These are phyloP conservation scores for Pseudopyricularia cyperi DNA, from an alignment of 2,329 filamentous ascomycete genomes.

Conservation along the genomic window DNA sequence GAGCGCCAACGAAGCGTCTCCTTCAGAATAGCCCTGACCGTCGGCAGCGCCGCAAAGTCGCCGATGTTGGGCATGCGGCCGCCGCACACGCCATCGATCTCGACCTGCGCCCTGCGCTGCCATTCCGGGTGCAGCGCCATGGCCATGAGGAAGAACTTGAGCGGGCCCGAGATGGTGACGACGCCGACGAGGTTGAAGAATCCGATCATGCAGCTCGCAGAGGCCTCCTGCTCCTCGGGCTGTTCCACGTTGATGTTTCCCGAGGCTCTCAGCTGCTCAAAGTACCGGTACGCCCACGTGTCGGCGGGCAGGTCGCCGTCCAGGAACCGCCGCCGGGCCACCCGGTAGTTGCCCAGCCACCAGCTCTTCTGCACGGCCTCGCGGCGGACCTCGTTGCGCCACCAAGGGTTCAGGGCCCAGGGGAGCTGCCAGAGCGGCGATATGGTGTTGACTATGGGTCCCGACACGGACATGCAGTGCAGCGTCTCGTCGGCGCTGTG, in stretches of 20 bases:
- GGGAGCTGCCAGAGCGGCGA: conserved; percentile 33
- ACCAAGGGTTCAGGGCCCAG: conserved; percentile 32
- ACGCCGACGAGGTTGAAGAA: conserved; percentile 38
- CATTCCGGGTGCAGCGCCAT: conserved; percentile 40
- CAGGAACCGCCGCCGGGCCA: conserved; percentile 26
- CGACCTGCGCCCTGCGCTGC: conserved; percentile 38
- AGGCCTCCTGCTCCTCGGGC: conserved; percentile 30
- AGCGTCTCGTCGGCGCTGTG: conserved; percentile 32
- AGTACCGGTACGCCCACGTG: conserved; percentile 36
- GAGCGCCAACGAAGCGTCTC: conserved; percentile 47
- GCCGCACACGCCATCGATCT: conserved; percentile 43
- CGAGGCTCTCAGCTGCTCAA: conserved; percentile 25
- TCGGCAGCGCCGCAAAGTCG: conserved; percentile 37
- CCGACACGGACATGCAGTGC: conserved; percentile 37
- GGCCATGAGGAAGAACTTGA: conserved; percentile 38
- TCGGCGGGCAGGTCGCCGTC: conserved; percentile 26
- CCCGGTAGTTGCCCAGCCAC: conserved; percentile 29
- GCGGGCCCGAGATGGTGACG: conserved; percentile 32
- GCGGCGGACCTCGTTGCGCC: conserved; percentile 28
- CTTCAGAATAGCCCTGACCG: conserved; percentile 40
- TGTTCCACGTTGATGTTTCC: conserved; percentile 29
- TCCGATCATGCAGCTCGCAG: conserved; percentile 36
- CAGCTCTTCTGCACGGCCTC: conserved; percentile 28
- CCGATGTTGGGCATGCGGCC: conserved; percentile 35
- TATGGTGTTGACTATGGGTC: conserved; percentile 34